Base-by-base conservation (phyloP, 148 eudicot genomes). In the Nyssa sinensis region DNA sequence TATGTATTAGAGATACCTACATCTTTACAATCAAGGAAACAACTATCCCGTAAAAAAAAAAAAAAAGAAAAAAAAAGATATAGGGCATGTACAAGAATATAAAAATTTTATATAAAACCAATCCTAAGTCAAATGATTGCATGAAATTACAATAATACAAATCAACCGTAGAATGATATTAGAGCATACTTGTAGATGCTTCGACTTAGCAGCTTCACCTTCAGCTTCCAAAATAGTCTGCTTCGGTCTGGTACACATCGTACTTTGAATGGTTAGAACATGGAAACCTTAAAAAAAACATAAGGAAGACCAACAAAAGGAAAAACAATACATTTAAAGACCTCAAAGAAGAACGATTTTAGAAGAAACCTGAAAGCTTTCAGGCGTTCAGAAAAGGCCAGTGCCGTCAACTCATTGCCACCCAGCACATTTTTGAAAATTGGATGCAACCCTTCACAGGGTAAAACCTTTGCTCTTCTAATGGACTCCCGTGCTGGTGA, bases 141-240 rank as follows among this genome's bases (percentile, higher is more conserved):
- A 67, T 21, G 51, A 10, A 39, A 53, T 30, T 37, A 27, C 23
- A 32, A 37, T 17, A 0, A 31, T 29, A 57, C 11, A 62, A 39
- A 58, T 24, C 19, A 23, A 68, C 13, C 44, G 57, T 51, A 7
- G 3, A 31, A 76, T 28, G 53, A 32, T 23, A 23, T 32, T 30
- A 27, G 35, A 78, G 62, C 53, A 68, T 88, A 91, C 97, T 76
- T 82, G 53, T 7, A 51, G 74, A 72, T 84, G 82, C 79, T 90
- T 95, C 67, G 93, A 81, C 77, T 82, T 90, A 62, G 92, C 90
- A 79, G 82, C 88, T 74, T 83, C 94, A 71, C 97, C 99, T 82
- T 93, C 98, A 77, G 96, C 90, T 79, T 95, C 99, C 84, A 95
- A 77, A 72, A 95, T 77, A 17, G 96, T 95, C 85, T 95, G 97